These are phyloP conservation scores for Abortiporus biennis DNA, from an alignment of 1,284 basidiomycete genomes.

Conservation along the genomic window DNA sequence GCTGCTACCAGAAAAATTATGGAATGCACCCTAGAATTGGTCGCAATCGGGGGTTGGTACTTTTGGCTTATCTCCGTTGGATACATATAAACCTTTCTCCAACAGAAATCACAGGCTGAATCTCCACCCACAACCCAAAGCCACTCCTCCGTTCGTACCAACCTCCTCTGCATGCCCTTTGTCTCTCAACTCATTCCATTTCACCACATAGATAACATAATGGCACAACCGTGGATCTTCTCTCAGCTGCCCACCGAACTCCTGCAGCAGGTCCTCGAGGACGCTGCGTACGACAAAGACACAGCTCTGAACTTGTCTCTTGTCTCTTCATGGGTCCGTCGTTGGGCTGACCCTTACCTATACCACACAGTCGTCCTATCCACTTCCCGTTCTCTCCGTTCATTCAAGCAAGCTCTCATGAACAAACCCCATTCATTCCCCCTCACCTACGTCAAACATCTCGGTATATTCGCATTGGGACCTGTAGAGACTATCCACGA, in stretches of 20 bases:
- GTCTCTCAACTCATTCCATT: not conserved
- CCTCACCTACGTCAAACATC: slow-evolving; percentile 21
- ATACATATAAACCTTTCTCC: too few relatives aligned
- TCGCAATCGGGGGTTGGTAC: too few relatives aligned
- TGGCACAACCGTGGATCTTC: slow-evolving; percentile 18
- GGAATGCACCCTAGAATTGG: too few relatives aligned
- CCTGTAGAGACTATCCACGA: slow-evolving; percentile 27
- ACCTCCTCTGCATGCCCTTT: too few relatives aligned
- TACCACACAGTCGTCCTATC: slow-evolving; percentile 34
- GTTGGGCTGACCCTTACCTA: slow-evolving; percentile 30
- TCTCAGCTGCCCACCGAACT: slow-evolving; percentile 30
- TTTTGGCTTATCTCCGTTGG: too few relatives aligned
- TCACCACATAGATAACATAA: slow-evolving; percentile 1
- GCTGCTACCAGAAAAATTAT: too few relatives aligned
- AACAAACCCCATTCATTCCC: slow-evolving; percentile 22
- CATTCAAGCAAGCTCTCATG: slow-evolving; percentile 27
- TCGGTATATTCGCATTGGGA: slow-evolving; percentile 29
- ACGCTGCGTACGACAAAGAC: slow-evolving; percentile 25
- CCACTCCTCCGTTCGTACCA: too few relatives aligned
- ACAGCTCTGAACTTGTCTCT: slow-evolving; percentile 28
- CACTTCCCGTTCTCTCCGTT: slow-evolving; percentile 24
- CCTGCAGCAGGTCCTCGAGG: slow-evolving; percentile 29
- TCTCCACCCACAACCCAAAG: too few relatives aligned
- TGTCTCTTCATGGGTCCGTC: slow-evolving; percentile 27
- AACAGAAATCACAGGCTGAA: too few relatives aligned